Evolutionary conservation across 1,284 basidiomycete genomes (phyloP), one percentile per base, ranked within the genome.

Genomic region (Earliella scabrosa): DNA sequence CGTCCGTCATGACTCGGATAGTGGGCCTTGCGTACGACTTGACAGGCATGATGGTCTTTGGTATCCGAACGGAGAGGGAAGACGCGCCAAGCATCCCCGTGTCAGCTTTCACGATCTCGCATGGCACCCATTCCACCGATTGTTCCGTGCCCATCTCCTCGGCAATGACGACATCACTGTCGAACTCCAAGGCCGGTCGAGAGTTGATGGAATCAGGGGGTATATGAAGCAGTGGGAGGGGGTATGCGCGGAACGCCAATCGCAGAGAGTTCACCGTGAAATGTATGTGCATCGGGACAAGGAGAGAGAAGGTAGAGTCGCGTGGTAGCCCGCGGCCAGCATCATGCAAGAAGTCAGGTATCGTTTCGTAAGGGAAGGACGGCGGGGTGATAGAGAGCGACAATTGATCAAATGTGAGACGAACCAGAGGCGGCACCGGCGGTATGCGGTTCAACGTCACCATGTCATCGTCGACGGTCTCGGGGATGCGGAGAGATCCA

Each of bases 11-110:
- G 29, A 97, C 81, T 21, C 82, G 80, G 63, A 98, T 80, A 26
- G 76, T 75, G 4, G 95, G 91, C 40, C 84, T 82, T 3, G 93
- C 93, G 69, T 97, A 98, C 21, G 88, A 92, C 74, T 98, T 98
- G 66, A 96, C 90, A 0, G 96, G 92, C 92, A 97, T 97, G 54
- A 95, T 89, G 0, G 95, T 95, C 72, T 97, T 98, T 0, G 95
- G 94, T 29, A 98, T 82, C 35, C 78, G 70, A 21, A 97, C 75
- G 5, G 77, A 75, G 50, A 96, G 82, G 9, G 84, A 78, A 3
- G 76, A 71, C 20, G 84, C 79, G 18, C 83, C 84, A 13, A 75
- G 69, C 27, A 81, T 70, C 36, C 85, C 83, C 27, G 82, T 78
- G 45, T 82, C 74, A 2, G 72, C 69, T 20, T 82, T 78, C 38